Evolutionary conservation across 225 moss, liverwort and hornwort species (phyloP).

Genomic region (Takakia lepidozioides): DNA sequence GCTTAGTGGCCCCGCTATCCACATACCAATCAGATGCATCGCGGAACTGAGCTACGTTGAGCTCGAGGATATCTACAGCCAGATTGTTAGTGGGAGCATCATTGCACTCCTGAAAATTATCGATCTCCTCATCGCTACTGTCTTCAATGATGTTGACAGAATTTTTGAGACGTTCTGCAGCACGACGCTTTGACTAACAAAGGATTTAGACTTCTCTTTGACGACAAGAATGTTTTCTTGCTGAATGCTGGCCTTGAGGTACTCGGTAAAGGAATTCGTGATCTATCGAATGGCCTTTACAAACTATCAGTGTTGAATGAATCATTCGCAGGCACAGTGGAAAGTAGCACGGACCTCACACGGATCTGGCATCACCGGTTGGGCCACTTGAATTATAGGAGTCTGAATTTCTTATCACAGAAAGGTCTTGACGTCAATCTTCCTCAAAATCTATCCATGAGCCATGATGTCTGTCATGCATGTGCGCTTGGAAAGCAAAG

Average conservation of each 20-base stretch:
- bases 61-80: no score
- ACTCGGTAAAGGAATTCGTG: not conserved
- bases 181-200: not conserved
- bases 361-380: not conserved
- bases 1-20: no score
- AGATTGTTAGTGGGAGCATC: not conserved
- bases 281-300: not conserved
- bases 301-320: not conserved
- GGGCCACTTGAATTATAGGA: not conserved
- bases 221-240: not conserved
- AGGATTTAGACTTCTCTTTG: not conserved
- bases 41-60: no score
- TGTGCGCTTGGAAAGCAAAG: not conserved
- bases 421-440: not conserved
- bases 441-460: not conserved
- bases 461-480: not conserved
- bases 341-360: not conserved
- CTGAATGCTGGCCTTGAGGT: not conserved
- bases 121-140: no score
- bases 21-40: no score
- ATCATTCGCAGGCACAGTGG: not conserved
- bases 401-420: not conserved
- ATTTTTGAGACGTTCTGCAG: not conserved
- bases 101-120: not conserved
- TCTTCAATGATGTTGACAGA: not conserved